Base-by-base conservation (phyloP, 2,329 filamentous ascomycete species). In the Pseudogymnoascus sp. region DNA sequence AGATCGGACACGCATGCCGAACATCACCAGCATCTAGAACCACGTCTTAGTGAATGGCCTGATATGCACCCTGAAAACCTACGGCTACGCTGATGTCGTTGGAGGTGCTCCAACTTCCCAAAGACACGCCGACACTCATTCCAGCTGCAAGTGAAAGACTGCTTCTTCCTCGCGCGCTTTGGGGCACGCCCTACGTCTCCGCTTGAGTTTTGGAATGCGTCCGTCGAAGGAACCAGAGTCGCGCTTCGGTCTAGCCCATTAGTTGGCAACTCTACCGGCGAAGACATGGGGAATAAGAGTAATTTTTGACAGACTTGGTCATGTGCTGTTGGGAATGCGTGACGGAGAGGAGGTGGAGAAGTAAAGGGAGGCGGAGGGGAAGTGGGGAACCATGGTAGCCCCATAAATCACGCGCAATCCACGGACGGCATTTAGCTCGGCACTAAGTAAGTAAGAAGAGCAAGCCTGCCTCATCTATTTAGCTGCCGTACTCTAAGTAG, bases 51-150 rank as follows among this genome's bases (percentile, higher is more conserved):
- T 29, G 9, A 17, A 54, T 29, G n/a, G 13, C 21, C 29, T 61
- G 7, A 31, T 35, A 40, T 59, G 44, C 41, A 15, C 59, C 24
- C 10, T 24, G 21, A 58, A 61, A 35, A 5, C 63, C 61, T 50
- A 64, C 63, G 63, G 44, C 63, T 63, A 44, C 63, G 58, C 59
- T 64, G 61, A 37, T 64, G 63, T 37, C 63, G 62, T 60, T 64
- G 63, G 36, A 64, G 63, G 59, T 64, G 63, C 59, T 64, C 63
- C n/a, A 54, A 13, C 50, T 64, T 64, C 9, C 63, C 63, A 41
- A 63, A 64, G 31, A 58, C 59, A 29, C 63, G 63, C 17, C 61
- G 62, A 40, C 63, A 64, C 7, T 60, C 63, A 26, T 59, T 15
- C 63, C 63, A 63, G 57, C 40, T 64, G 62, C 63, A 64, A 35